Conservation (phyloP, 2,329 filamentous ascomycete genomes). For the Cladosporium phlei region DNA sequence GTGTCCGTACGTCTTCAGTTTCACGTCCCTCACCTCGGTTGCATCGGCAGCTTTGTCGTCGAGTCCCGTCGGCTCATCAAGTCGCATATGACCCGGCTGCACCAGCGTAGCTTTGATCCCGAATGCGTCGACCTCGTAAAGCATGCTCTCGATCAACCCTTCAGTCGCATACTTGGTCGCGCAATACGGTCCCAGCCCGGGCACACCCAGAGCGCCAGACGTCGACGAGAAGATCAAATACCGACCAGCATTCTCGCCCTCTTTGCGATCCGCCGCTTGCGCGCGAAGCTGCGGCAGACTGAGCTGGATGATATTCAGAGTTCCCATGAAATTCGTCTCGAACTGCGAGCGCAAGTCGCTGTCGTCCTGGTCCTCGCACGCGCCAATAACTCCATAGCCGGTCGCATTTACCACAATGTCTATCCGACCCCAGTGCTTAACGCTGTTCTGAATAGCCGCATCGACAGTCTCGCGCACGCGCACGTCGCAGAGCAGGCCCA, state of each 20-base stretch:
- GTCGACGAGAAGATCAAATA: slow-evolving; percentile 96
- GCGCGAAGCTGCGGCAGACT: slow-evolving; percentile 82
- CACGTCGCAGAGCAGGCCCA: slow-evolving; percentile 86
- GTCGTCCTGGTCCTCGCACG: slow-evolving; percentile 95
- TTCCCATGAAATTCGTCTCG: slow-evolving; percentile 96
- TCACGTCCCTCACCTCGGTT: slow-evolving; percentile 16
- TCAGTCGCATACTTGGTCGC: slow-evolving; percentile 97
- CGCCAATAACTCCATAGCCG: slow-evolving; percentile 90
- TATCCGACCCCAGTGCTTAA: slow-evolving; percentile 67
- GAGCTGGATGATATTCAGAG: slow-evolving; percentile 84
- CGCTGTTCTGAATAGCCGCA: slow-evolving; percentile 63
- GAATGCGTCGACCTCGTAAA: slow-evolving; percentile 89
- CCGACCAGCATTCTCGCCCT: slow-evolving; percentile 51
- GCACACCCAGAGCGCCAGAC: slow-evolving; percentile 85
- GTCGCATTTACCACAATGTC: slow-evolving; percentile 92
- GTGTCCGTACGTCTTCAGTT: slow-evolving; percentile 77
- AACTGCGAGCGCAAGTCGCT: slow-evolving; percentile 93
- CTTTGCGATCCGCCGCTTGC: slow-evolving; percentile 43
- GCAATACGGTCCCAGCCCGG: slow-evolving; percentile 88
- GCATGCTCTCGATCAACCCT: slow-evolving; percentile 90
- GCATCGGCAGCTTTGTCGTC: slow-evolving; percentile 25
- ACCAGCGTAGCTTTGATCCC: slow-evolving; percentile 93
- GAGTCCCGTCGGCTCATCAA: slow-evolving; percentile 63
- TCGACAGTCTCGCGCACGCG: slow-evolving; percentile 73
- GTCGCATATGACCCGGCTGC: slow-evolving; percentile 79